Evolutionary conservation across 495 filamentous ascomycete species (phyloP).

Genomic region (Trichocladium antarcticum): DNA sequence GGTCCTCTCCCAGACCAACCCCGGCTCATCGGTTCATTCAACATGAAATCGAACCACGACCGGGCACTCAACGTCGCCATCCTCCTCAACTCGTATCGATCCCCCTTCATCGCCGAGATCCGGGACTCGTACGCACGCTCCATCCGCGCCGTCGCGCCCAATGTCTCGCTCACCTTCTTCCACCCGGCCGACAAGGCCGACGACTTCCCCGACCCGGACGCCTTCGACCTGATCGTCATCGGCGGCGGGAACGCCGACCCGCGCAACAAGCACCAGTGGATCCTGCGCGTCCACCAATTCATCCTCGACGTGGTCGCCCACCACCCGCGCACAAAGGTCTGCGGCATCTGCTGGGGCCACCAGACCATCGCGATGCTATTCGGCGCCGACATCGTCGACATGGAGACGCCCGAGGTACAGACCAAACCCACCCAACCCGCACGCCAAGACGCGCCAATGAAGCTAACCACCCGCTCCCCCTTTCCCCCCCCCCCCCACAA

Average conservation of each 20-base stretch:
- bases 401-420: slow-evolving; percentile 31
- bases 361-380: slow-evolving; percentile 35
- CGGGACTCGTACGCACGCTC: slow-evolving; percentile 32
- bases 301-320: slow-evolving; percentile 28
- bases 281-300: slow-evolving; percentile 34
- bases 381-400: slow-evolving; percentile 32
- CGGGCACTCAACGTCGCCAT: slow-evolving; percentile 29
- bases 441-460: no score
- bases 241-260: slow-evolving; percentile 40
- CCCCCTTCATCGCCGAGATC: slow-evolving; percentile 28
- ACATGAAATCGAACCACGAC: slow-evolving; percentile 11
- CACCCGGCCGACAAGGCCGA: slow-evolving; percentile 29
- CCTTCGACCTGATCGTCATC: slow-evolving; percentile 39
- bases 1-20: background rate
- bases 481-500: background rate
- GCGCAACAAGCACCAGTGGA: slow-evolving; percentile 33
- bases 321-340: slow-evolving; percentile 33
- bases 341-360: slow-evolving; percentile 41
- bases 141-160: slow-evolving; percentile 24
- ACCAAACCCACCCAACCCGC: no score
- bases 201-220: slow-evolving; percentile 30
- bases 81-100: slow-evolving; percentile 36
- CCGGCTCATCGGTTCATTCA: slow-evolving; percentile 12
- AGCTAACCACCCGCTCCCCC: no score
- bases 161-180: slow-evolving; percentile 29